Base-by-base conservation (phyloP, 768 basidiomycete species). In the Lactifluus rugatus region DNA sequence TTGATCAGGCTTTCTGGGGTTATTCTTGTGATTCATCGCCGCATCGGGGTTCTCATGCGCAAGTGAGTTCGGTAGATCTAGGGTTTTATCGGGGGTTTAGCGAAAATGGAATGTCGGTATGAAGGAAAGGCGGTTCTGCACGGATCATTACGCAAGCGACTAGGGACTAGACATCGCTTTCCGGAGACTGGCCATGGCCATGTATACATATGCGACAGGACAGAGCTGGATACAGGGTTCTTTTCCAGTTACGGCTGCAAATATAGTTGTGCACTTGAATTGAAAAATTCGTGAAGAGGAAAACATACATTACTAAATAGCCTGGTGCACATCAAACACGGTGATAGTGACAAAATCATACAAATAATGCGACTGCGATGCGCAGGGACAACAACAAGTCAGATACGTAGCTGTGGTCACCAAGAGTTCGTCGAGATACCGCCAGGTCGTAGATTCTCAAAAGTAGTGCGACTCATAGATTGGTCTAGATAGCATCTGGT, bases 301-400 rank as follows among this genome's bases (percentile, higher is more conserved):
- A 48, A 48, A 48, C n/a, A 47, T 47, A 48, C 36, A 44, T 49
- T 54, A 55, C 28, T 50, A 37, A 59, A 50, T 50, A 55, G 48
- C 32, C 39, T 50, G 25, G 11, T 50, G 49, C 39, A 32, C 34
- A 37, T 44, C 31, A 42, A 31, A 53, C 53, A 45, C 49, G 53
- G 26, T 13, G 42, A 34, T 41, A 39, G 23, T 44, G 48, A 36
- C 52, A 54, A 36, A 31, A 48, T 49, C 44, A 28, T 60, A 56
- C 58, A 60, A 31, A 52, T 60, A n/a, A 34, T 34, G 28, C 28
- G 34, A 41, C 32, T 46, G 54, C 28, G 17, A 42, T 25, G 21
- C 44, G 45, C 5, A 44, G 34, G 47, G 28, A 28, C 6, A 31
- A 16, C 25, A 52, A 51, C 5, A 48, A 54, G 47, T 7, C 19